These are phyloP conservation scores for Lepiota venenata DNA, from an alignment of 768 basidiomycete species.

Conservation along the genomic window DNA sequence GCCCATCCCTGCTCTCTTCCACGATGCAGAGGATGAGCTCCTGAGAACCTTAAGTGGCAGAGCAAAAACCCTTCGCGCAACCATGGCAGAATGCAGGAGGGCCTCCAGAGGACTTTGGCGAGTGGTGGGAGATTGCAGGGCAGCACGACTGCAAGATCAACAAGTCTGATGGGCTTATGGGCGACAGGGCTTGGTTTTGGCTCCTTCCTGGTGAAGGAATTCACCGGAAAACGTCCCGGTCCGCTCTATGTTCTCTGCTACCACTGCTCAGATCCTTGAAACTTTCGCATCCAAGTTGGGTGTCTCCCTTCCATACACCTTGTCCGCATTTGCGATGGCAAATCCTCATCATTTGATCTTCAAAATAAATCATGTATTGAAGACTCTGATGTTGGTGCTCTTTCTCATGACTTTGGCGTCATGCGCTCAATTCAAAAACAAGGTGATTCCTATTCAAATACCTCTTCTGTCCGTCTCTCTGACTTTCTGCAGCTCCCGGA, in stretches of 20 bases:
- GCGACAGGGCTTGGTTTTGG: too few relatives aligned
- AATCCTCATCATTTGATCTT: slow-evolving; percentile 55
- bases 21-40: slow-evolving; percentile 76
- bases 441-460: slow-evolving; percentile 35
- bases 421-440: slow-evolving; percentile 75
- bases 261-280: too few relatives aligned
- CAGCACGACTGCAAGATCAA: slow-evolving; percentile 77
- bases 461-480: slow-evolving; percentile 23
- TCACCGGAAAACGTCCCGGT: too few relatives aligned
- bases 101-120: slow-evolving; percentile 89
- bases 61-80: slow-evolving; percentile 75
- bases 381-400: slow-evolving; percentile 68
- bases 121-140: slow-evolving; percentile 83
- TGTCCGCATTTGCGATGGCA: slow-evolving; percentile 69
- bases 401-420: slow-evolving; percentile 70
- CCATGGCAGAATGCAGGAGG: slow-evolving; percentile 78
- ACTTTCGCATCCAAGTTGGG: slow-evolving; percentile 56
- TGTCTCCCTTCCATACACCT: slow-evolving; percentile 81
- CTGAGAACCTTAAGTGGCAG: slow-evolving; percentile 65
- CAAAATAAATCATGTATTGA: slow-evolving; percentile 56
- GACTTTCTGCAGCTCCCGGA: too few relatives aligned
- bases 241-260: too few relatives aligned
- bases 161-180: slow-evolving; percentile 80
- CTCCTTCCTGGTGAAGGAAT: too few relatives aligned
- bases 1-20: slow-evolving; percentile 84